Base-by-base conservation (phyloP, 257 asterid species). In the Solanum megistacrolobum region DNA sequence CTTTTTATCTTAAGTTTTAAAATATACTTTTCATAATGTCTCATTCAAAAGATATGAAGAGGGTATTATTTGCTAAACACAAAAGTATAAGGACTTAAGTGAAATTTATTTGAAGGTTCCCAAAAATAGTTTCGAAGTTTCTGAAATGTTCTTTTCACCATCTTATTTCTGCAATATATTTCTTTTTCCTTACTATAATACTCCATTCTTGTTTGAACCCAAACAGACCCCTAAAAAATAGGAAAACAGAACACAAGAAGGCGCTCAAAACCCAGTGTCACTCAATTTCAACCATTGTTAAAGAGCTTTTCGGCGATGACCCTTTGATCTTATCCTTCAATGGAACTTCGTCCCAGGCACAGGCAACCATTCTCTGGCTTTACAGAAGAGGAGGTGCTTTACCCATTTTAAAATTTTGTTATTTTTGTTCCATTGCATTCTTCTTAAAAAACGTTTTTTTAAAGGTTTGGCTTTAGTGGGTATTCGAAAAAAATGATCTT, bases 301-400 rank as follows among this genome's bases (percentile, higher is more conserved):
- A 58, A 48, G 12, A 86, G 25, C 29, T 74, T 71, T 55, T 35
- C 27, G 18, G 29, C 2, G 46, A 52, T 65, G 84, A 43, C 78
- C 86, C 81, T 76, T 75, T 81, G 72, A 38, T 20, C 31, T 58
- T 74, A 35, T 73, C 82, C 25, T 73, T 73, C 38, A 9, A 95
- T 94, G 98, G 96, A 95, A 91, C 96, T 96, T 89, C 92, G 98
- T 88, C 96, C 93, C 35, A 92, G 98, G 86, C 89, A 39, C 18
- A 90, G 94, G 43, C 91, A 76, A 8, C 8, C 88, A 48, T 95
- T 95, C 88, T 88, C 94, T 75, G 96, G 98, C 8, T 96, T 96
- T 90, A 93, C 98, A 9, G 88, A 88, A 81, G 72, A 90, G 36
- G 98, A 96, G 98, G 98, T 96, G 52, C 83, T 13, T 87, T 32